These are phyloP conservation scores for Talaromyces verruculosus DNA, from an alignment of 2,329 filamentous ascomycete species.

Conservation along the genomic window DNA sequence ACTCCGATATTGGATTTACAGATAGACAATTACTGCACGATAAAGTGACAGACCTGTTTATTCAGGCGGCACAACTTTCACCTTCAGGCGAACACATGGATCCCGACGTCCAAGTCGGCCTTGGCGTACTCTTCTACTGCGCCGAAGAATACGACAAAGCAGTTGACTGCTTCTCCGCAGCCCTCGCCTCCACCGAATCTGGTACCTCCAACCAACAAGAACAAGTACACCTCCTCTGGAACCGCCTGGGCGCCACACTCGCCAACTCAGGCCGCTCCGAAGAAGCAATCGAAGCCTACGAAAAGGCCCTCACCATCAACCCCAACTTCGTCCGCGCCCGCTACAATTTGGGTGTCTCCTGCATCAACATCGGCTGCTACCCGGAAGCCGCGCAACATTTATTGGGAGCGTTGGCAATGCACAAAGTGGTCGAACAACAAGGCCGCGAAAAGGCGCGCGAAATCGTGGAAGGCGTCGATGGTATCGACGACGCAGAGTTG, in stretches of 20 bases:
- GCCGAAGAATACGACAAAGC: constrained; percentile 98
- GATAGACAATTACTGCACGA: constrained; percentile 87
- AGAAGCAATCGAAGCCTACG: constrained; percentile 95
- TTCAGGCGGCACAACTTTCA: constrained; percentile 85
- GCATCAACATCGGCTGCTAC: constrained; percentile 96
- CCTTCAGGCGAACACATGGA: constrained; percentile 95
- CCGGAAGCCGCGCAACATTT: constrained; percentile 91
- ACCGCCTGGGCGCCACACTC: constrained; percentile 90
- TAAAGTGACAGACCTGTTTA: constrained; percentile 86
- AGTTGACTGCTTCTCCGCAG: constrained; percentile 94
- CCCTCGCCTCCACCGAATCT: constrained; percentile 79
- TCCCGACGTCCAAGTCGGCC: constrained; percentile 93
- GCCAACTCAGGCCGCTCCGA: constrained; percentile 92
- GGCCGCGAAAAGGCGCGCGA: constrained; percentile 81
- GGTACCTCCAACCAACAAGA: constrained; percentile 80
- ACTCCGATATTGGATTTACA: constrained; percentile 87
- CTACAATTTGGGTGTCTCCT: constrained; percentile 94
- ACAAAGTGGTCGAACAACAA: constrained; percentile 85
- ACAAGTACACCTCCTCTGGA: constrained; percentile 94
- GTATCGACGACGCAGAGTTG: constrained; percentile 68
- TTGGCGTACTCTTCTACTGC: constrained; percentile 96
- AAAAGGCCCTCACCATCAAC: constrained; percentile 82
- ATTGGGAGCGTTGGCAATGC: constrained; percentile 88
- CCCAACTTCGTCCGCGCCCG: constrained; percentile 96
- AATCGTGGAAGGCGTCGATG: constrained; percentile 64